Evolutionary conservation across 805 yeast species (phyloP), one percentile per base, ranked within the genome.

Genomic region (Hemisphaericaspora nanyangensis): DNA sequence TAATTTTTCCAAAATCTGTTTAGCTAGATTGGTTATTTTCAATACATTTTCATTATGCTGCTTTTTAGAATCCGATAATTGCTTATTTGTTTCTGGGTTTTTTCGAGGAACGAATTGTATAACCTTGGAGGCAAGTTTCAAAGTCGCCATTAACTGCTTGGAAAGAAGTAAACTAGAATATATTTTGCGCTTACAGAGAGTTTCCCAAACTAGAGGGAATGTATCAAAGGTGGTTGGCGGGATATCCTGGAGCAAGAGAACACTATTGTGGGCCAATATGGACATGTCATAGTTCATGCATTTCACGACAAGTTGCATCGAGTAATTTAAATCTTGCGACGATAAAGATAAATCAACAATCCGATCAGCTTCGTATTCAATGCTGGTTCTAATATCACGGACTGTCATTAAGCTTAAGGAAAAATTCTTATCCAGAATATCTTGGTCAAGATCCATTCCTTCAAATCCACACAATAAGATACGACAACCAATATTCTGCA

Each of bases 211-310:
- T n/a, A 54, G 24, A 1, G 69, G 68, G 34, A 56, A 63, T 2
- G 55, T 44, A 37, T 64, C 69, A 37, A 58, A 61, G 1, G 61
- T 51, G 3, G 58, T 52, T 1, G 69, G 68, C 2, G 37, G 31
- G 12, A 39, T 47, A 12, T 43, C 44, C 17, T 48, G 40, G 6
- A 46, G 38, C 7, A 64, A 40, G 5, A 55, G 37, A 12, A 38
- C 31, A 6, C 60, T 48, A 41, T 58, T 60, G 31, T 58, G 56
- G 8, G 63, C 55, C 34, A 62, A 42, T 20, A 68, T 56, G 25
- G 70, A 46, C 17, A 76, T 58, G 51, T 78, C 83, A 48, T 69
- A 76, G 31, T 66, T 55, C 12, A 77, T 52, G 35, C 74, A 65
- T 29, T 61, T 55, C 0, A 68, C 54, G 13, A 75, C 50, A 1